Conservation (phyloP, 2,329 filamentous ascomycete species). For the Colletotrichum sp. region DNA sequence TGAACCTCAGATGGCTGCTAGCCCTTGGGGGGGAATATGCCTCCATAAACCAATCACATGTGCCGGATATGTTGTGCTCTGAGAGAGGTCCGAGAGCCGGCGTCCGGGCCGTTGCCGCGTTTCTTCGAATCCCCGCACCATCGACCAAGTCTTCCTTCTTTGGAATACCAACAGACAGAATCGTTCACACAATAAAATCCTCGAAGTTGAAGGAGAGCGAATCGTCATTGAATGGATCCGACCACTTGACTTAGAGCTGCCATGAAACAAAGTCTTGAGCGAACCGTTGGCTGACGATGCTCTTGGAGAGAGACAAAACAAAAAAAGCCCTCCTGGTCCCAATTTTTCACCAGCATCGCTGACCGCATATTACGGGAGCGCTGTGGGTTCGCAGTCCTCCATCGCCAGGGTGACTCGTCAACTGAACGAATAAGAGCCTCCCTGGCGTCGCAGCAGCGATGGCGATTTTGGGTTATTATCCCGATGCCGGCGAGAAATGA, state of each 20-base stretch:
- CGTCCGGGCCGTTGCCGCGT: neutral
- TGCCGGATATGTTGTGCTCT: neutral
- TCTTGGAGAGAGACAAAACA: neutral
- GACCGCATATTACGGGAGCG: neutral
- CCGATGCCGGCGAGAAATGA: neutral
- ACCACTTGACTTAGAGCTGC: neutral
- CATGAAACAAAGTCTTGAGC: neutral
- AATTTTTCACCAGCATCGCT: neutral
- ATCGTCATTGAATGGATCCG: neutral
- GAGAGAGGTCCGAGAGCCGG: neutral
- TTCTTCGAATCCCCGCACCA: neutral
- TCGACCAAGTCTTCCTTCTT: neutral
- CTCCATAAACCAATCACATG: neutral
- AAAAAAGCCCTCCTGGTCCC: neutral
- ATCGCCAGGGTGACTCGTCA: neutral
- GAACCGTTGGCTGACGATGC: neutral
- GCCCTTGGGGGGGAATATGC: neutral
- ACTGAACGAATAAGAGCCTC: neutral
- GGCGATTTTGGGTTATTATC: neutral
- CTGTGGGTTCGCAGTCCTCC: neutral
- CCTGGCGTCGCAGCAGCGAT: neutral
- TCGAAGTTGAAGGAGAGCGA: neutral
- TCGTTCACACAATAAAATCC: neutral
- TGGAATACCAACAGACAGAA: neutral
- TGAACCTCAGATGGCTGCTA: neutral